Evolutionary conservation across 2,329 filamentous ascomycete species (phyloP).

Genomic region (Xylariaceae sp.): DNA sequence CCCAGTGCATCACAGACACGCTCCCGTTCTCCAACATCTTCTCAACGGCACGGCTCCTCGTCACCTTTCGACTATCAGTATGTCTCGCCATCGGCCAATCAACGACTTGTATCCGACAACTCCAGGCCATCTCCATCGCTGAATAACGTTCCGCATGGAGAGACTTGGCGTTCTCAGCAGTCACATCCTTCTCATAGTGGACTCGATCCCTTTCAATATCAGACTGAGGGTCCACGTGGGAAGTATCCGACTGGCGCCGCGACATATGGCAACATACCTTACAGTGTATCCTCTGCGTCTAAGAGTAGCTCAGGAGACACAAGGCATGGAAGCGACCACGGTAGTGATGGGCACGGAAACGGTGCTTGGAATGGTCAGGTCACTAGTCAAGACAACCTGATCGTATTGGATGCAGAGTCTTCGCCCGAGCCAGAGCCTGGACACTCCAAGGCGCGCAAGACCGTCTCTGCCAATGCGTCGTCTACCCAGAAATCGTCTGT

Average conservation of each 20-base stretch:
- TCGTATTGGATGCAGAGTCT: constrained; percentile 35
- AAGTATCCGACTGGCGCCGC: constrained; percentile 33
- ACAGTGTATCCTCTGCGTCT: constrained; percentile 26
- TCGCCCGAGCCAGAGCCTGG: constrained; percentile 29
- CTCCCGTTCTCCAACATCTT: constrained; percentile 38
- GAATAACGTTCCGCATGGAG: constrained; percentile 31
- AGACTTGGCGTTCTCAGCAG: constrained; percentile 32
- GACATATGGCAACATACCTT: constrained; percentile 16
- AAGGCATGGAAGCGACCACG: constrained; percentile 32
- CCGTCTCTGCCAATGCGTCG: constrained; percentile 29
- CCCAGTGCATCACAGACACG: constrained; percentile 39
- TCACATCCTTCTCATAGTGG: constrained; percentile 29
- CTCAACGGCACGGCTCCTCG: constrained; percentile 21
- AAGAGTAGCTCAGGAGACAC: constrained; percentile 35
- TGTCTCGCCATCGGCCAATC: constrained; percentile 32
- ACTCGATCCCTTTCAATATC: constrained; percentile 49
- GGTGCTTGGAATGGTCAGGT: constrained; percentile 26
- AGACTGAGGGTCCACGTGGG: constrained; percentile 42
- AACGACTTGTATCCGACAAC: constrained; percentile 44
- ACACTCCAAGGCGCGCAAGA: constrained; percentile 37
- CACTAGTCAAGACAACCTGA: constrained; percentile 35
- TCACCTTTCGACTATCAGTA: constrained; percentile 46
- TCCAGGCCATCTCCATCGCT: constrained; percentile 33
- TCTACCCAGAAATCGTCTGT: constrained; percentile 39
- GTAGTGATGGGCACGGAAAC: constrained; percentile 26